phyloP scores from a whole-genome alignment of 164 flowering plant genomes.

The Cinnamomum chago region DNA sequence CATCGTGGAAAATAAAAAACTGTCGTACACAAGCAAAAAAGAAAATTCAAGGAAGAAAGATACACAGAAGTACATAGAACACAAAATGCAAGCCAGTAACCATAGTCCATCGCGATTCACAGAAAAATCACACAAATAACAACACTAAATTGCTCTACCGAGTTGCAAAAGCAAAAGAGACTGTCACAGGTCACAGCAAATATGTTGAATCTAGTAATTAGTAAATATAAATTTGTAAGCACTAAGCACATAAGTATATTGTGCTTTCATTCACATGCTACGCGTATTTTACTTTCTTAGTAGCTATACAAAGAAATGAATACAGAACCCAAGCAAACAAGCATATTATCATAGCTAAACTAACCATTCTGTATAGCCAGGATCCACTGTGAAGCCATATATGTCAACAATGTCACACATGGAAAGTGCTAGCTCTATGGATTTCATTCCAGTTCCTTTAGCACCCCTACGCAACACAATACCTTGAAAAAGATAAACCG shows the following conservation, averaged over 20 bases:
- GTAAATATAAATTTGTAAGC: background rate
- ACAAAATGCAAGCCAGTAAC: background rate
- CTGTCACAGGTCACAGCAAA: background rate
- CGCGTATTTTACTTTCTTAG: background rate
- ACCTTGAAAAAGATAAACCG: constrained; percentile 98
- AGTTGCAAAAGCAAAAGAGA: background rate
- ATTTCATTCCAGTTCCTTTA: constrained; percentile 99
- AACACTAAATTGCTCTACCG: background rate
- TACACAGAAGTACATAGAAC: background rate
- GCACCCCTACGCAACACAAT: constrained; percentile 97
- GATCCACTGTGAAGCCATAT: constrained; percentile 99
- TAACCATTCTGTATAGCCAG: constrained; percentile 96
- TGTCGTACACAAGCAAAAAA: background rate
- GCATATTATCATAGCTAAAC: constrained; percentile 16
- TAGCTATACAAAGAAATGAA: background rate
- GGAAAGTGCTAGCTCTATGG: constrained; percentile 93
- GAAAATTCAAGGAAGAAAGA: background rate
- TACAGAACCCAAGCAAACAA: background rate
- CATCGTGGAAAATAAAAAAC: background rate
- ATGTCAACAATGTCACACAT: constrained; percentile 98
- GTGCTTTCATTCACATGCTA: background rate
- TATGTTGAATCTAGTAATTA: background rate
- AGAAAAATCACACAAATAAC: background rate
- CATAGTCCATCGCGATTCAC: background rate
- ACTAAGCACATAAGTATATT: too few relatives aligned